Conservation (phyloP, 2,329 filamentous ascomycete genomes). For the Monosporascus sp. region DNA sequence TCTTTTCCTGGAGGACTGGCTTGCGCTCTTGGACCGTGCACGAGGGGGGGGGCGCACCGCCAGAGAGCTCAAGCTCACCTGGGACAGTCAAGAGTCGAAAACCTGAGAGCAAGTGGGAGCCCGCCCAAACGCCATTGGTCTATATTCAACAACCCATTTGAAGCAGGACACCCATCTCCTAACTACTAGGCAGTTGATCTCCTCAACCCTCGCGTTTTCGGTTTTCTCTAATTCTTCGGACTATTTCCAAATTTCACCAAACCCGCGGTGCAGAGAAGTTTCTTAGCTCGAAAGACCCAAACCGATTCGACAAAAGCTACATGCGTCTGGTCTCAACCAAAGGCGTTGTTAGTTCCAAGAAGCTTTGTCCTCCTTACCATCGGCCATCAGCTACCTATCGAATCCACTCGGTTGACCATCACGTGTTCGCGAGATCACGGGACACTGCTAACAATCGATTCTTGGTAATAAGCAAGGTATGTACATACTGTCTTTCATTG, state of each 20-base stretch:
- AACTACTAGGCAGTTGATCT: neutral
- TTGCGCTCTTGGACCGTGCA: too few species aligned
- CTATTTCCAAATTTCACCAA: neutral
- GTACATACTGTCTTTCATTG: neutral
- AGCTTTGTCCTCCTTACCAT: neutral
- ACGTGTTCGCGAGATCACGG: neutral
- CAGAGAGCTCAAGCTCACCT: neutral
- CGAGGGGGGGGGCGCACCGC: too few species aligned
- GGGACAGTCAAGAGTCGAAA: neutral
- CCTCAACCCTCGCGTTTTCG: neutral
- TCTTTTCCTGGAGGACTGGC: too few species aligned
- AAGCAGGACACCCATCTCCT: neutral
- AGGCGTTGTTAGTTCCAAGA: neutral
- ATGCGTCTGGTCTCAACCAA: neutral
- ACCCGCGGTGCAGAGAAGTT: neutral
- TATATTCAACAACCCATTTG: neutral
- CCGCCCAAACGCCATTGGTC: neutral
- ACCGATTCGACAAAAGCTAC: neutral
- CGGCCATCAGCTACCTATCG: neutral
- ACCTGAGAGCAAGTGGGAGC: neutral
- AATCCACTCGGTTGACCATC: neutral
- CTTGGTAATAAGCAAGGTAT: neutral
- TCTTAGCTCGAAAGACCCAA: too few species aligned
- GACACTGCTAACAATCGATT: neutral
- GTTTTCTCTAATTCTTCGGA: neutral